phyloP scores from a whole-genome alignment of 805 yeast genomes.

The Candida oleophila region DNA sequence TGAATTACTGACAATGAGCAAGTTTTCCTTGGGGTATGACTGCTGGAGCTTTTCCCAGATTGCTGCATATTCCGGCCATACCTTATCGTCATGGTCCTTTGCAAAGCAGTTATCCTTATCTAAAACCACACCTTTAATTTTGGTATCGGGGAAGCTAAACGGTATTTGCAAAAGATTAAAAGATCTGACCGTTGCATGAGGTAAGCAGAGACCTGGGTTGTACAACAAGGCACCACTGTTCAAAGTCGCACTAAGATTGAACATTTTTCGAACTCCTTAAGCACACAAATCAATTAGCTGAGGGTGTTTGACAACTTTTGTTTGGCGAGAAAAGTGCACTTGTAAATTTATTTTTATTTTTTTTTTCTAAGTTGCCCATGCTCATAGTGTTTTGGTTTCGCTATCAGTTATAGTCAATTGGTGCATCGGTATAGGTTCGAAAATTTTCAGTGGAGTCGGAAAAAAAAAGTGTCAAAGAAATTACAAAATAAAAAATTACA shows the following conservation, averaged over 20 bases:
- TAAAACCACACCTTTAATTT: conserved; percentile 73
- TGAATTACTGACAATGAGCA: conserved; percentile 84
- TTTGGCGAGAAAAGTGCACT: neutral
- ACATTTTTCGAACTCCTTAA: conserved; percentile 18
- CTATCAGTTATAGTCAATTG: neutral
- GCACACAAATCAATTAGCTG: neutral
- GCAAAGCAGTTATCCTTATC: conserved; percentile 98
- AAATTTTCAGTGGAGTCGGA: neutral
- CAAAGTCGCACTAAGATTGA: conserved; percentile 77
- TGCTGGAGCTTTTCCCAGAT: conserved; percentile 54
- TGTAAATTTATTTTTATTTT: neutral
- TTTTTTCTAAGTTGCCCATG: neutral
- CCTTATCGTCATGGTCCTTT: conserved; percentile 70
- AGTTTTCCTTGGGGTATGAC: conserved; percentile 59
- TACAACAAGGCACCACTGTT: conserved; percentile 59
- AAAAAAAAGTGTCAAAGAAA: neutral
- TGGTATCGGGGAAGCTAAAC: conserved; percentile 28
- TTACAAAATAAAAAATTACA: too few species aligned
- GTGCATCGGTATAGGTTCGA: neutral
- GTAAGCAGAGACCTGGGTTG: conserved; percentile 69
- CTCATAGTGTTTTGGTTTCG: too few species aligned
- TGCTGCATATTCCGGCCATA: conserved; percentile 68
- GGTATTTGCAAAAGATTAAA: conserved; percentile 66
- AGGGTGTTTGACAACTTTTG: neutral
- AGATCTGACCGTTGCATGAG: conserved; percentile 55